Evolutionary conservation across 306 rosid genomes (phyloP).

Genomic region (Albizia julibrissin): DNA sequence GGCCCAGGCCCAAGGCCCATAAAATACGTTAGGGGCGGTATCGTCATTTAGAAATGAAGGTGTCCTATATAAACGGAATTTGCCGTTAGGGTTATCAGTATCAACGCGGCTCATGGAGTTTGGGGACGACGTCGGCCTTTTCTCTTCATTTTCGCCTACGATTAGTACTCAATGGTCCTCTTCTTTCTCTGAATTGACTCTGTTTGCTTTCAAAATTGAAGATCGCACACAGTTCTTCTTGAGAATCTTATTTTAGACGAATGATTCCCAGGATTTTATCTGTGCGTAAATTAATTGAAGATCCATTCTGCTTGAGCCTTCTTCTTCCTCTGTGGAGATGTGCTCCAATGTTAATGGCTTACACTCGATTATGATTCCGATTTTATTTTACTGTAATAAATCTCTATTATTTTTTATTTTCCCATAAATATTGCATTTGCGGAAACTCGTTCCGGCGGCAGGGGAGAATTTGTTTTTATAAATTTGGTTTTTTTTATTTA

Average conservation of each 20-base stretch:
- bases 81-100: neutral
- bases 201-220: neutral
- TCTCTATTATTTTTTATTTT: neutral
- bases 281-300: slow-evolving; percentile 58
- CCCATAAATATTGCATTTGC: neutral
- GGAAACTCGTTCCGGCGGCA: no score
- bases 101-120: neutral
- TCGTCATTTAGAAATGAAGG: neutral
- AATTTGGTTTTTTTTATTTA: no score
- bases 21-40: neutral
- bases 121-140: no score
- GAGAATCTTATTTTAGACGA: slow-evolving; percentile 37
- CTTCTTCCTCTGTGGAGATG: slow-evolving; percentile 57
- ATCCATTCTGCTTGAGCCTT: slow-evolving; percentile 91
- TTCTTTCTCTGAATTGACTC: no score
- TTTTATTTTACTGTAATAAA: neutral
- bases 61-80: neutral
- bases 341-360: slow-evolving; percentile 87
- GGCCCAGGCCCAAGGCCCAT: neutral
- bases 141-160: neutral
- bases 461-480: no score
- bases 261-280: slow-evolving; percentile 68
- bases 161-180: no score
- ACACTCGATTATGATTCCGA: slow-evolving; percentile 23
- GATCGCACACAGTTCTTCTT: slow-evolving; percentile 73